Evolutionary conservation across 176 grass and related monocot genomes (phyloP), one percentile per base, ranked within the genome.

Genomic region (Oryza officinalis): DNA sequence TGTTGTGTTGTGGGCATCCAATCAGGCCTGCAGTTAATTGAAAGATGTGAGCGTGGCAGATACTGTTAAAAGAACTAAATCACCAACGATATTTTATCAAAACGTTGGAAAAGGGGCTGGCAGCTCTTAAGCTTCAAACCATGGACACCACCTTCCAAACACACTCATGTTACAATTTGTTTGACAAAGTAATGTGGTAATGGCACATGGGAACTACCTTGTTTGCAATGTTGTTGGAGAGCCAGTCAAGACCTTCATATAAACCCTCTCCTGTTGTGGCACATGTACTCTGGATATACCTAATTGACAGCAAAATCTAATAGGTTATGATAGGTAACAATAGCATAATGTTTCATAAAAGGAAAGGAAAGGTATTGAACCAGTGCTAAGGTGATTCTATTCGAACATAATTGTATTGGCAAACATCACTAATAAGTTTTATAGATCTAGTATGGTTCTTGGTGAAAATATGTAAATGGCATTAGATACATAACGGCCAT

Each of bases 221-320:
- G 87, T 81, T 87, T 60, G 91, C 91, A 90, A 90, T 93, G 72
- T 93, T 93, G 77, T 80, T 93, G 23, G 91, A 93, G 67, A 90
- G 91, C 91, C 91, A 93, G 33, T 93, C 91, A 30, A 93, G 91
- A 82, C 88, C 91, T 81, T 93, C 88, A 4, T 90, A 93, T 45
- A 93, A 86, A 67, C 91, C 91, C 74, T 93, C 91, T 66, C 91
- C 87, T 69, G 91, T 89, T 49, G 91, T 93, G 47, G 91, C 91
- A 41, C 87, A 93, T 27, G 91, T 90, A 77, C 91, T 90, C 87
- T 90, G 91, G 59, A 93, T 93, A 67, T 93, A 93, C 91, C 91
- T 93, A 72, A 3, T n/a, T 73, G 32, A 67, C 11, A 43, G 3
- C 8, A 27, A 87, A 67, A 25, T 57, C 13, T 2, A 77, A 8